Conservation (phyloP, 2,329 filamentous ascomycete genomes). For the Phyllachora maydis region DNA sequence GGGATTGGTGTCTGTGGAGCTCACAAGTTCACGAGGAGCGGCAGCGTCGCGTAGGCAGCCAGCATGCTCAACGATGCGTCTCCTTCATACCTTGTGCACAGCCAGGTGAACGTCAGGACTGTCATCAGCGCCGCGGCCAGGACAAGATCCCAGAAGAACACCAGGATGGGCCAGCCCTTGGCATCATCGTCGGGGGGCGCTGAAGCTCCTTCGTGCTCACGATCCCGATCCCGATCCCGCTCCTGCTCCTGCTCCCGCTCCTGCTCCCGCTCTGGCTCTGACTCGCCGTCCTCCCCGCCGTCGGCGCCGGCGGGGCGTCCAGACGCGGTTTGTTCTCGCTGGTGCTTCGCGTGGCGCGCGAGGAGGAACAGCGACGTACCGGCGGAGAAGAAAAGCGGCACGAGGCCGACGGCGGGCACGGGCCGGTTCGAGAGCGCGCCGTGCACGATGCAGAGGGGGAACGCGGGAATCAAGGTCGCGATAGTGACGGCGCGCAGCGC, state of each 20-base stretch:
- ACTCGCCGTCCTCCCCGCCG: not conserved
- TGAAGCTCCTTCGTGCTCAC: not conserved
- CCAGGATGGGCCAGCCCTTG: slow-evolving; percentile 12
- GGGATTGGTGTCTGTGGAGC: slow-evolving; percentile 2
- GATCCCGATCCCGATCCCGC: not conserved
- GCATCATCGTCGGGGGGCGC: slow-evolving; percentile 2
- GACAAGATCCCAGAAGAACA: slow-evolving; percentile 15
- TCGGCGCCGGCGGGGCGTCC: not conserved
- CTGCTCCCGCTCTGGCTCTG: not conserved
- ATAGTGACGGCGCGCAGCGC: slow-evolving; percentile 13
- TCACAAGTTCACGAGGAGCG: slow-evolving; percentile 19
- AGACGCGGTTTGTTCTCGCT: not conserved
- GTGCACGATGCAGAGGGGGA: slow-evolving; percentile 17
- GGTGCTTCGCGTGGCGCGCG: too few species aligned
- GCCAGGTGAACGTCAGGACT: slow-evolving; percentile 19
- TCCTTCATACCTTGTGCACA: slow-evolving; percentile 6
- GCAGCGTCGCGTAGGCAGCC: slow-evolving; percentile 19
- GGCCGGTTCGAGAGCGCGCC: slow-evolving; percentile 12
- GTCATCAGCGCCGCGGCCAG: slow-evolving; percentile 16
- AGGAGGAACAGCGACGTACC: slow-evolving; percentile 7
- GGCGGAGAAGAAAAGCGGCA: slow-evolving; percentile 16
- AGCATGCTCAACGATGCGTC: slow-evolving; percentile 16
- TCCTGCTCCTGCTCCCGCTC: too few species aligned
- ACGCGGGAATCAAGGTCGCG: slow-evolving; percentile 16
- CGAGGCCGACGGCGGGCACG: slow-evolving; percentile 17